Evolutionary conservation across 1,284 basidiomycete genomes (phyloP), one percentile per base, ranked within the genome.

Genomic region (Ceratobasidium sp.): DNA sequence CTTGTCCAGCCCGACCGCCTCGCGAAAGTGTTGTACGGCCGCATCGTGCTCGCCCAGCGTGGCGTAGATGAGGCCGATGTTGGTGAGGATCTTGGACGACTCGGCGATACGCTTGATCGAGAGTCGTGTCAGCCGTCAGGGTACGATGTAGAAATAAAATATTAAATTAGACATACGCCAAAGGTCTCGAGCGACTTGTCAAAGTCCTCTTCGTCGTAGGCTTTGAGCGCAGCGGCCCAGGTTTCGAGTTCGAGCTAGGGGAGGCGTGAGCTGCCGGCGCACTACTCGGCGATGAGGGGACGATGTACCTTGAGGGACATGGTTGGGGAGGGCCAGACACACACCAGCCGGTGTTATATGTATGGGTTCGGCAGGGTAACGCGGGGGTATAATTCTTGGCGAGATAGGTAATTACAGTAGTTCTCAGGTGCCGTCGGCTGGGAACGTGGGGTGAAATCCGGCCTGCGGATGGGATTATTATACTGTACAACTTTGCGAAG

Each of bases 61-160:
- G 51, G 96, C 96, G 82, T 95, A 94, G 82, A 97, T 96, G 80
- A 97, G 88, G 39, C 94, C 96, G 86, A 97, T 95, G 84, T 97
- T 97, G 77, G 94, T 95, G 79, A 94, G 89, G 83, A 97, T 94
- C 87, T 95, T 96, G 80, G 94, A 95, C 18, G 93, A 93, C 83
- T 96, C 94, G 0, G 91, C 92, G 81, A 96, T 96, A 70, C 86
- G 85, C 92, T 94, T 5, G 82, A 7, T 55, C 18, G 39, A 68
- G 23, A 68, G 23, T n/a, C 12, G 46, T 44, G 68, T 67, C 46
- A 77, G 69, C 49, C 20, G 66, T 49, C 26, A 42, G 3, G 58
- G 23, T 42, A n/a, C 10, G 18, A 53, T 23, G 9, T 13, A 39
- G n/a, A 7, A 2, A 69, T 12, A 9, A 15, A 55, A 42, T 33